These are phyloP conservation scores for Xylaria cubensis DNA, from an alignment of 495 filamentous ascomycete genomes.

Conservation along the genomic window DNA sequence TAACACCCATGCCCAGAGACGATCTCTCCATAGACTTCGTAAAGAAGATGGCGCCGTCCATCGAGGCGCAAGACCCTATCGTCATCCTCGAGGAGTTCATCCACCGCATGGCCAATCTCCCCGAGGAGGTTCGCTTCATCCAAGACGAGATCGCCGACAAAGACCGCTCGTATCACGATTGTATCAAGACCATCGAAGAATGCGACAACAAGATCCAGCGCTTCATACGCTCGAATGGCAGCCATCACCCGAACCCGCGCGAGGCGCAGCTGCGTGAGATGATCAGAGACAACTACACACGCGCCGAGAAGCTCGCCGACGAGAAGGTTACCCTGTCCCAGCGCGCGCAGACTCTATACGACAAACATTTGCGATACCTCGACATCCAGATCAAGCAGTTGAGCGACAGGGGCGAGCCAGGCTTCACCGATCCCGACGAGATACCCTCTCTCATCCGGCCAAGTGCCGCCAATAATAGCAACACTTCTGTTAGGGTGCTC, in stretches of 20 bases:
- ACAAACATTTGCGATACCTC: conserved; percentile 86
- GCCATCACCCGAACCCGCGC: conserved; percentile 81
- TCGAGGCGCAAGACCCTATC: conserved; percentile 73
- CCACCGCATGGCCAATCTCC: conserved; percentile 84
- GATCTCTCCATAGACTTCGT: conserved; percentile 66
- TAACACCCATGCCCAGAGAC: conserved; percentile 67
- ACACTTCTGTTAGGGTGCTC: conserved; percentile 37
- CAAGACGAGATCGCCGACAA: conserved; percentile 95
- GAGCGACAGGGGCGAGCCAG: conserved; percentile 73
- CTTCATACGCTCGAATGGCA: conserved; percentile 85
- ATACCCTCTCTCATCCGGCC: conserved; percentile 79
- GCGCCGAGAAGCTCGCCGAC: conserved; percentile 75
- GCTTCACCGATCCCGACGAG: conserved; percentile 75
- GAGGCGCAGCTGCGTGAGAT: conserved; percentile 75
- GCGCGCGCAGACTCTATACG: conserved; percentile 78
- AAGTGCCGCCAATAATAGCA: conserved; percentile 53
- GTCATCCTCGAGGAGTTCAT: conserved; percentile 92
- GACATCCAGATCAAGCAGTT: conserved; percentile 87
- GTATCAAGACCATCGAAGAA: conserved; percentile 72
- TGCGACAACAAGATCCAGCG: conserved; percentile 86
- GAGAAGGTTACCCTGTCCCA: conserved; percentile 85
- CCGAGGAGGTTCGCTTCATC: conserved; percentile 88
- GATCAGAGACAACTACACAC: conserved; percentile 74
- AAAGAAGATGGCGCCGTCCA: conserved; percentile 57
- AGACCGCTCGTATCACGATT: conserved; percentile 79